Conservation (phyloP, 1,139 yeast genomes). For the Blastobotrys persicus region DNA sequence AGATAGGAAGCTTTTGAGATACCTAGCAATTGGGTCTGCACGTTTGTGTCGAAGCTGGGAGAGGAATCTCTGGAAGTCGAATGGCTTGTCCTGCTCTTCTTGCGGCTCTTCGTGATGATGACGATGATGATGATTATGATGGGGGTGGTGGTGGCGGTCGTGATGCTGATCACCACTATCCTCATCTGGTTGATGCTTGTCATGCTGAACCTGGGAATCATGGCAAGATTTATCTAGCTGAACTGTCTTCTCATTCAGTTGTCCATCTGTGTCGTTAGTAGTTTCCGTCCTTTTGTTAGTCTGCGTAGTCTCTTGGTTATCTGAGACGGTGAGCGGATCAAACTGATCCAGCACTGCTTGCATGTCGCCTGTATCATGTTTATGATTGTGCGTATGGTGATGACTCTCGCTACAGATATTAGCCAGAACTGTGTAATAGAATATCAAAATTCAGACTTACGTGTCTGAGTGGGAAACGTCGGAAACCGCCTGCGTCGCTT, state of each 20-base stretch:
- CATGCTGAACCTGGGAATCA: constrained; percentile 1
- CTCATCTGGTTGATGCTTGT: constrained; percentile 1
- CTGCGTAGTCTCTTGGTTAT: not conserved
- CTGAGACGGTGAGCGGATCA: constrained; percentile 30
- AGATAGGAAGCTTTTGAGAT: constrained; percentile 69
- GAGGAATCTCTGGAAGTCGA: constrained; percentile 82
- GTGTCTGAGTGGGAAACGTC: constrained; percentile 5
- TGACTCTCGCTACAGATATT: not conserved
- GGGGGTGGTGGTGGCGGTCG: constrained; percentile 3
- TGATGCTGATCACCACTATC: constrained; percentile 5
- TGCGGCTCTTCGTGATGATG: not conserved
- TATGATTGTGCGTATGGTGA: not conserved
- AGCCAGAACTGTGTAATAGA: not conserved
- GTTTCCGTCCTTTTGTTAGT: not conserved
- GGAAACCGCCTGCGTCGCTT: constrained; percentile 5
- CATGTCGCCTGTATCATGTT: constrained; percentile 19
- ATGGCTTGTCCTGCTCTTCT: constrained; percentile 39
- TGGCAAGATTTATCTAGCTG: not conserved
- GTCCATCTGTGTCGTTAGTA: not conserved
- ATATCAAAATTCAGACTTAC: not conserved
- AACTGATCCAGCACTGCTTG: constrained; percentile 35
- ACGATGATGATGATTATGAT: constrained; percentile 7
- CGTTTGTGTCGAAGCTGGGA: constrained; percentile 65
- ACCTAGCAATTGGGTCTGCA: constrained; percentile 89
- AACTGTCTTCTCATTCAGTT: not conserved